phyloP scores from a whole-genome alignment of 768 basidiomycete species.

The Podaxis sp. region DNA sequence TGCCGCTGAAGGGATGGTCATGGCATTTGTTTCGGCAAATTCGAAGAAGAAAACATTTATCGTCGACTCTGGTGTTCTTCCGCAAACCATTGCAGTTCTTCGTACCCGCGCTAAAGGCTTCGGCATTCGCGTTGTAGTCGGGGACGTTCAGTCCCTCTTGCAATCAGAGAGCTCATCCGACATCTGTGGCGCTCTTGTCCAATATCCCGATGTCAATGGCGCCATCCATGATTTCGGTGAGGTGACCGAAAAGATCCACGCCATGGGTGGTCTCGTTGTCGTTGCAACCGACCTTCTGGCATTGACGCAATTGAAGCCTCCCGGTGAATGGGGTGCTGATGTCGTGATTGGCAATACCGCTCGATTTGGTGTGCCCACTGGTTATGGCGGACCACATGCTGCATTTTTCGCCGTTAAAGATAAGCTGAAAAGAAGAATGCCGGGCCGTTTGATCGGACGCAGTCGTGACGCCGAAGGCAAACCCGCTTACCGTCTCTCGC shows the following conservation, averaged over 20 bases:
- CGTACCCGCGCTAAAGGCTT: constrained; percentile 92
- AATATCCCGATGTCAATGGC: constrained; percentile 94
- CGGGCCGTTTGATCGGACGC: constrained; percentile 91
- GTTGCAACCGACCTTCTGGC: constrained; percentile 93
- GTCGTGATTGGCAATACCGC: constrained; percentile 94
- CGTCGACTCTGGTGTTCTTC: constrained; percentile 79
- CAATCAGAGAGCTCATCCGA: constrained; percentile 55
- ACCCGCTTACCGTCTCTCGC: constrained; percentile 86
- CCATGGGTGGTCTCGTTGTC: constrained; percentile 74
- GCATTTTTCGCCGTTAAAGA: constrained; percentile 97
- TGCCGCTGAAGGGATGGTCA: constrained; percentile 95
- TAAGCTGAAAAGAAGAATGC: constrained; percentile 94
- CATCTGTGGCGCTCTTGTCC: constrained; percentile 85
- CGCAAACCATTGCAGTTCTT: constrained; percentile 90
- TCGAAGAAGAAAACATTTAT: constrained; percentile 83
- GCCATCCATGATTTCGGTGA: constrained; percentile 69
- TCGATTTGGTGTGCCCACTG: constrained; percentile 94
- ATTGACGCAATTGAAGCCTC: constrained; percentile 88
- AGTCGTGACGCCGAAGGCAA: constrained; percentile 84
- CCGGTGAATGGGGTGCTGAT: constrained; percentile 99
- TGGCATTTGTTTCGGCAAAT: constrained; percentile 71
- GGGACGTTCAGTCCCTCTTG: constrained; percentile 52
- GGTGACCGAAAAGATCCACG: constrained; percentile 70
- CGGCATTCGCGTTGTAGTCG: constrained; percentile 78
- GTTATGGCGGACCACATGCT: constrained; percentile 97